Percentiles rank a stretch among this genome's conserved stretches.
These are phyloP conservation scores for Boeremia exigua DNA, from an alignment of 2,329 filamentous ascomycete genomes.

Conservation along the genomic window DNA sequence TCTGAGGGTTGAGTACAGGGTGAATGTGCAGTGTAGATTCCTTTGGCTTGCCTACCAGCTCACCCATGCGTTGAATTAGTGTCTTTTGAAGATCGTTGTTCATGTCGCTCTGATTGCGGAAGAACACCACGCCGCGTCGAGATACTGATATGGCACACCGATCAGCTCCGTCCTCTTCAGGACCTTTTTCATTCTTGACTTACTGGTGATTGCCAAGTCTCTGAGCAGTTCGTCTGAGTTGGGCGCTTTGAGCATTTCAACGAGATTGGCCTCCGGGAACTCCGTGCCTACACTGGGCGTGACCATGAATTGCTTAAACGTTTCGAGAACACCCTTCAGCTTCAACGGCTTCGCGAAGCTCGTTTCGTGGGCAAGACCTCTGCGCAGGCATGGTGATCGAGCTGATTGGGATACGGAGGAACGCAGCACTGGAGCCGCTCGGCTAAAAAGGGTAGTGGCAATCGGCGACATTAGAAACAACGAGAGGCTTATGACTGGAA, in stretches of 20 bases:
- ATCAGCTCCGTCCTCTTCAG: too few relatives aligned
- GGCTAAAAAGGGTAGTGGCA: background rate
- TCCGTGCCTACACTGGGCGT: constrained; percentile 59
- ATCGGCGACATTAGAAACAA: too few relatives aligned
- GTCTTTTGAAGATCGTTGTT: constrained; percentile 70
- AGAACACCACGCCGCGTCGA: constrained; percentile 68
- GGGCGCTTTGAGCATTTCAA: constrained; percentile 39
- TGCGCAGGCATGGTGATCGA: background rate
- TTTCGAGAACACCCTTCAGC: constrained; percentile 50
- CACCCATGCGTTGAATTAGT: constrained; percentile 65
- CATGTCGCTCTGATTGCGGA: constrained; percentile 67
- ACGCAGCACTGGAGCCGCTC: background rate
- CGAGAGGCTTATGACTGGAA: too few relatives aligned
- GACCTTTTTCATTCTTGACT: constrained; percentile 14
- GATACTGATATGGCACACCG: background rate
- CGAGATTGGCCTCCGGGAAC: constrained; percentile 48
- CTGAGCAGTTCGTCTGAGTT: constrained; percentile 45
- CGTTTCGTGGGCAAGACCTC: background rate
- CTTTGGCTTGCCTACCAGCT: constrained; percentile 64
- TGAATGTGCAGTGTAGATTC: constrained; percentile 67
- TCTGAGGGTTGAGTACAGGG: constrained; percentile 49
- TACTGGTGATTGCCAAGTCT: constrained; percentile 64
- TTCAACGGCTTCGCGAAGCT: constrained; percentile 39
- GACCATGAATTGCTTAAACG: constrained; percentile 45
- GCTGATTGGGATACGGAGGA: background rate